Conservation (phyloP, 202 grass and related monocot genomes). For the Zizania palustris region DNA sequence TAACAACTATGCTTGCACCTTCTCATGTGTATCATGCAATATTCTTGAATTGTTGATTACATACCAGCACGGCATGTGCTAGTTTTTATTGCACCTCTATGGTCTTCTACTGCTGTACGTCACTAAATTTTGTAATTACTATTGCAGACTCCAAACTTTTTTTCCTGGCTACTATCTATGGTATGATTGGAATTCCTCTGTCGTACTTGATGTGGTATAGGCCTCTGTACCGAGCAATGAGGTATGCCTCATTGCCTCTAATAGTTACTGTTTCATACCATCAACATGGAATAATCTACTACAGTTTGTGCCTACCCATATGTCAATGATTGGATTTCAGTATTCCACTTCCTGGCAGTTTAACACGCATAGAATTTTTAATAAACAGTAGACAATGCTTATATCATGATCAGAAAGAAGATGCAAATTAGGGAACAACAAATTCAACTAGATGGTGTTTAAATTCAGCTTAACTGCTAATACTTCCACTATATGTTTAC, state of each 20-base stretch:
- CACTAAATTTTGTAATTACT: conserved; percentile 19
- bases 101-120: not conserved
- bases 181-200: conserved; percentile 65
- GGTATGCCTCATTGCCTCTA: conserved; percentile 39
- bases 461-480: conserved; percentile 18
- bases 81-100: conserved; percentile 5
- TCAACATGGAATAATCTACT: conserved; percentile 6
- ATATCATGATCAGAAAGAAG: conserved; percentile 1
- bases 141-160: conserved; percentile 64
- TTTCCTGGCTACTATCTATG: conserved; percentile 73
- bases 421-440: conserved; percentile 1
- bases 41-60: conserved; percentile 15
- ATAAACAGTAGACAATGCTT: conserved; percentile 9
- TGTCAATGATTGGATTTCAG: not conserved
- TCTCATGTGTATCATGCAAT: not conserved
- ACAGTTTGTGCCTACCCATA: not conserved
- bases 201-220: conserved; percentile 77
- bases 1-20: no score
- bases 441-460: conserved; percentile 15
- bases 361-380: conserved; percentile 20
- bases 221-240: conserved; percentile 73
- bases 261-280: conserved; percentile 1
- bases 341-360: not conserved
- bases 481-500: conserved; percentile 30
- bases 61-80: not conserved